Evolutionary conservation across 192 early-diverging fungal species (phyloP).

Genomic region (Dissophora globulifera): DNA sequence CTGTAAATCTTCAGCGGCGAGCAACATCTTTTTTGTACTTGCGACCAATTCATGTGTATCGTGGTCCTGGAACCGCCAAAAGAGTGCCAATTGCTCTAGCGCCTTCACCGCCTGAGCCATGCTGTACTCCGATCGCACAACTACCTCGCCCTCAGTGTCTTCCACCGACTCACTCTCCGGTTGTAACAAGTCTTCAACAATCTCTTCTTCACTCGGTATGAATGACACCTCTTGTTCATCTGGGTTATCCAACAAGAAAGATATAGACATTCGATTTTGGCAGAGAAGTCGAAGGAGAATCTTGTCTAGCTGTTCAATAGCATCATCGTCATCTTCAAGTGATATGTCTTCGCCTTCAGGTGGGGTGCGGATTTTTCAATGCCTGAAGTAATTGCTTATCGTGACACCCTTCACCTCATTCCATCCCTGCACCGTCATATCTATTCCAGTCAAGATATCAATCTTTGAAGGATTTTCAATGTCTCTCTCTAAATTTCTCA

Average conservation of each 20-base stretch:
- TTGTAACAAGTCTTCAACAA: background rate
- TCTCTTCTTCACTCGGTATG: no score
- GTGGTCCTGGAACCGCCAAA: constrained; percentile 1
- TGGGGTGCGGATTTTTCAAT: background rate
- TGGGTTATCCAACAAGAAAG: background rate
- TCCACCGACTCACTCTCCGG: background rate
- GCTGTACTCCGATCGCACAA: background rate
- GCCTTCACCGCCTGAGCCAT: constrained; percentile 6
- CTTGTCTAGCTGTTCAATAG: background rate
- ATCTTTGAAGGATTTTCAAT: background rate
- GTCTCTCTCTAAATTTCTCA: background rate
- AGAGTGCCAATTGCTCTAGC: constrained; percentile 1
- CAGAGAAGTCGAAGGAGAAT: background rate
- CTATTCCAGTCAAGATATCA: background rate
- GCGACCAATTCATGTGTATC: no score
- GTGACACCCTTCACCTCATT: background rate
- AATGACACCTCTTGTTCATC: constrained; percentile 1
- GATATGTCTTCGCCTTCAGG: background rate
- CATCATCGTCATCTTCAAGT: background rate
- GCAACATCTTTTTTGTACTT: no score
- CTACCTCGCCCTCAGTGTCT: background rate
- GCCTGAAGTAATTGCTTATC: background rate
- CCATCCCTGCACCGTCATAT: background rate
- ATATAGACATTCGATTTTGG: background rate
- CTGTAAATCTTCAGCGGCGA: background rate